Percentiles rank a stretch among this genome's conserved stretches.
phyloP scores from a whole-genome alignment of 169 alveolate species.

The Cryptosporidium sp. region DNA sequence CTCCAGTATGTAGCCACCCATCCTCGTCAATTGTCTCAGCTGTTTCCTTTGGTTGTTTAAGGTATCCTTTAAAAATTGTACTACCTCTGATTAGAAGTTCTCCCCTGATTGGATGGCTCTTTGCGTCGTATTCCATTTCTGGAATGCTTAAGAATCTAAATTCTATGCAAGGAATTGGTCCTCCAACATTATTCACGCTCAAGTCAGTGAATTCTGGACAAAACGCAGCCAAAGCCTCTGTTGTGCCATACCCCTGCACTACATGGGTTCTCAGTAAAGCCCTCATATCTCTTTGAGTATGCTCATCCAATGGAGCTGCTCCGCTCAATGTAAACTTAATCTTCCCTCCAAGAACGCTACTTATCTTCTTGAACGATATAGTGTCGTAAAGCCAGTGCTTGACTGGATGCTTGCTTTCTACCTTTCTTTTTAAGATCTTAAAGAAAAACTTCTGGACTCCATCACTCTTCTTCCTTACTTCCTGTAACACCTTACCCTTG shows the following conservation, averaged over 20 bases:
- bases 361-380: constrained; percentile 84
- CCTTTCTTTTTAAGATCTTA: constrained; percentile 27
- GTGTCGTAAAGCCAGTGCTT: constrained; percentile 50
- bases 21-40: constrained; percentile 89
- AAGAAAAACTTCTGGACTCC: constrained; percentile 58
- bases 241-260: constrained; percentile 94
- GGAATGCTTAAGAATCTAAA: constrained; percentile 91
- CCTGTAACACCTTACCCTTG: constrained; percentile 82
- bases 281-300: constrained; percentile 87
- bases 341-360: constrained; percentile 90
- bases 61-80: constrained; percentile 89
- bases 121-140: constrained; percentile 89
- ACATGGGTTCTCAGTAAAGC: constrained; percentile 88
- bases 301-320: constrained; percentile 90
- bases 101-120: constrained; percentile 90
- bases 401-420: constrained; percentile 30
- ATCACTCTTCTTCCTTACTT: constrained; percentile 65
- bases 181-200: constrained; percentile 89
- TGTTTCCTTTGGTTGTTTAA: constrained; percentile 87
- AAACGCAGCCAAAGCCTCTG: constrained; percentile 93
- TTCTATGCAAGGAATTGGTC: constrained; percentile 86
- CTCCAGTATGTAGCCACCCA: constrained; percentile 94
- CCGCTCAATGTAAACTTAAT: constrained; percentile 88
- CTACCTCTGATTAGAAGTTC: constrained; percentile 91
- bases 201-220: constrained; percentile 83